Base-by-base conservation (phyloP, 2,329 filamentous ascomycete species). In the Sporothrix curviconia region DNA sequence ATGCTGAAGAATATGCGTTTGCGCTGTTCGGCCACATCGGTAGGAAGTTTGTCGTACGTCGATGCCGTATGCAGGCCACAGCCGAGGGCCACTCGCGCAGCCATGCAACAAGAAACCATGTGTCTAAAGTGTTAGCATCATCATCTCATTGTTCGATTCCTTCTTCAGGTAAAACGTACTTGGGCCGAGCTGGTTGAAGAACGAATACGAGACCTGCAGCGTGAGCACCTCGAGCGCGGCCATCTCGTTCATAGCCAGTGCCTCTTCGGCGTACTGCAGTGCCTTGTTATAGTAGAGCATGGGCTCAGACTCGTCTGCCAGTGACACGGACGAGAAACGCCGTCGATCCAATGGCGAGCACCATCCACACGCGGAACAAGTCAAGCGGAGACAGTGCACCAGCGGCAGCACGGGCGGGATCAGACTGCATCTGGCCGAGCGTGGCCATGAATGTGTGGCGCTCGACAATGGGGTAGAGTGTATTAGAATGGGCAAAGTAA, bases 401-500 rank as follows among this genome's bases (percentile, higher is more conserved):
- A 6, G 65, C 46, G 1, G 46, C 25, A 2, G 65, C 63, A 25
- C 66, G 66, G 9, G 66, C 57, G 0, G 70, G 68, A 28, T 71
- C 65, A 0, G 62, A 62, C 19, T 67, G 68, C 43, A 72, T 64
- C 17, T 57, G 61, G 44, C 64, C 62, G 2, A 76, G 63, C 1
- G 68, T 68, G 1, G 63, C 46, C 39, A 67, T 63, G n/a, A 76
- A 67, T 44, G 74, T 70, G 4, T 57, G 57, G 9, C 68, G 66
- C 2, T 69, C 63, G 2, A 76, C 52, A n/a, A 77, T 71, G 0
- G 75, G 75, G 50, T 77, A 77, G 1, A 77, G 61, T 0, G 75
- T 77, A 51, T 77, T 73, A 1, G 72, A 76, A 59, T 77, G 75
- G 0, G 73, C 71, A 62, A 76, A 77, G 64, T 77, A 77, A 49